Percentiles rank a stretch among this genome's conserved stretches.
These are phyloP conservation scores for Trichophyton verrucosum DNA, from an alignment of 2,329 filamentous ascomycete species.

Conservation along the genomic window DNA sequence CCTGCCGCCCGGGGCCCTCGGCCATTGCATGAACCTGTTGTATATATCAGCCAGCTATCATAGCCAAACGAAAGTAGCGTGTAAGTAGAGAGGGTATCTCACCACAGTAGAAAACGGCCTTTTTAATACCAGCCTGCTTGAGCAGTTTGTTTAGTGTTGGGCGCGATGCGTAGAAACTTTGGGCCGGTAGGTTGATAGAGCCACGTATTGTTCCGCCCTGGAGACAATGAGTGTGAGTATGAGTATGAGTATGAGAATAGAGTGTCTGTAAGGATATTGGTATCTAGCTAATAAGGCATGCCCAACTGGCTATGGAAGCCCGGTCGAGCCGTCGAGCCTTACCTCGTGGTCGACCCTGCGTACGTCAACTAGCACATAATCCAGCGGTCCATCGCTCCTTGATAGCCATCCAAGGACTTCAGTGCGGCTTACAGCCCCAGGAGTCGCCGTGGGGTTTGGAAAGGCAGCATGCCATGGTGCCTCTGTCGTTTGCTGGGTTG, in stretches of 20 bases:
- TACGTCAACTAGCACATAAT: constrained; percentile 37
- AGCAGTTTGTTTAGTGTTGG: constrained; percentile 26
- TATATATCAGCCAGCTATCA: neutral
- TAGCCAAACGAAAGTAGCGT: neutral
- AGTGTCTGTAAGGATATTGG: too few species aligned
- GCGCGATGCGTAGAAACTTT: constrained; percentile 28
- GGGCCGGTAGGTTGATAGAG: constrained; percentile 39
- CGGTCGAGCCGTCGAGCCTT: neutral
- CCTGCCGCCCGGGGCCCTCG: constrained; percentile 43
- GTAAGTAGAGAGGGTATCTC: constrained; percentile 10
- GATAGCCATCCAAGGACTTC: constrained; percentile 29
- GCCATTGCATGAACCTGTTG: constrained; percentile 42
- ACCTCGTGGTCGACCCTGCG: constrained; percentile 38
- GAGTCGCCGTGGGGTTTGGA: constrained; percentile 24
- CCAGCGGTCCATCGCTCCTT: constrained; percentile 16
- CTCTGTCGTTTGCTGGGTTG: constrained; percentile 5
- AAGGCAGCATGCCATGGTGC: constrained; percentile 32
- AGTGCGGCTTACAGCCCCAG: constrained; percentile 21
- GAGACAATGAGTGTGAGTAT: neutral
- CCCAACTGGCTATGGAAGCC: too few species aligned
- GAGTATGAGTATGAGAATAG: constrained; percentile 1
- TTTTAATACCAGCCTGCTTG: constrained; percentile 19
- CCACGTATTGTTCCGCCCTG: constrained; percentile 50
- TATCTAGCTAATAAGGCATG: too few species aligned
- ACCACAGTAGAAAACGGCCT: constrained; percentile 34